phyloP scores from a whole-genome alignment of 495 filamentous ascomycete genomes.

The Neurospora pannonica region DNA sequence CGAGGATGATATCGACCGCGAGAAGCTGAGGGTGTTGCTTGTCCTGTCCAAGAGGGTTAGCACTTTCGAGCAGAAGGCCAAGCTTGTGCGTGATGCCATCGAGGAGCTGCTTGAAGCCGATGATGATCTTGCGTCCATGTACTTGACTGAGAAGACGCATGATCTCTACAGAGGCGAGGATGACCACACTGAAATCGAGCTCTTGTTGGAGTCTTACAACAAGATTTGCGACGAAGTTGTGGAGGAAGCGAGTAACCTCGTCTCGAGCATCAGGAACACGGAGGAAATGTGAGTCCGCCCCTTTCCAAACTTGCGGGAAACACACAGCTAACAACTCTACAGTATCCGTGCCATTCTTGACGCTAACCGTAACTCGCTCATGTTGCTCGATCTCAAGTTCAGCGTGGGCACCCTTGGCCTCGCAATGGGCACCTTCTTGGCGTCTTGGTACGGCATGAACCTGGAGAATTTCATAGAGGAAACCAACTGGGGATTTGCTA shows the following conservation, averaged over 20 bases:
- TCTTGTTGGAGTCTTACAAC: constrained; percentile 93
- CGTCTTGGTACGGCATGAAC: constrained; percentile 98
- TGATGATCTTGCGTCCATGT: constrained; percentile 92
- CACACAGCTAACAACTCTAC: constrained; percentile 1
- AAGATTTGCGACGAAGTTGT: constrained; percentile 98
- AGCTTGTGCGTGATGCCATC: constrained; percentile 87
- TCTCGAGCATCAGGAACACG: constrained; percentile 93
- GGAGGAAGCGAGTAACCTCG: constrained; percentile 82
- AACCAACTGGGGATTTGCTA: constrained; percentile 77
- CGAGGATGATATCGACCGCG: constrained; percentile 93
- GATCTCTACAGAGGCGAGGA: constrained; percentile 68
- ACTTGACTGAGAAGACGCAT: constrained; percentile 73
- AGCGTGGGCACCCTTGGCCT: constrained; percentile 89
- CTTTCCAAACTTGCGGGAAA: background rate
- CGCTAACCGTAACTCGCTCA: constrained; percentile 95
- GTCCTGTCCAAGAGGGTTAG: constrained; percentile 92
- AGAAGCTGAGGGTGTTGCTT: constrained; percentile 81
- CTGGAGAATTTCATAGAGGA: constrained; percentile 98
- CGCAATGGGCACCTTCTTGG: constrained; percentile 85
- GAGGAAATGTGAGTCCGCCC: constrained; percentile 80
- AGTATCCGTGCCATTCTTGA: constrained; percentile 96
- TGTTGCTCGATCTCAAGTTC: constrained; percentile 95
- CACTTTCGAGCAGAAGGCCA: constrained; percentile 95
- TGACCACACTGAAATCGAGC: constrained; percentile 93
- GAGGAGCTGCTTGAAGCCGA: constrained; percentile 96